Percentiles rank a stretch among this genome's conserved stretches.
These are phyloP conservation scores for Phyllosticta citrichinensis DNA, from an alignment of 2,329 filamentous ascomycete genomes.

Conservation along the genomic window DNA sequence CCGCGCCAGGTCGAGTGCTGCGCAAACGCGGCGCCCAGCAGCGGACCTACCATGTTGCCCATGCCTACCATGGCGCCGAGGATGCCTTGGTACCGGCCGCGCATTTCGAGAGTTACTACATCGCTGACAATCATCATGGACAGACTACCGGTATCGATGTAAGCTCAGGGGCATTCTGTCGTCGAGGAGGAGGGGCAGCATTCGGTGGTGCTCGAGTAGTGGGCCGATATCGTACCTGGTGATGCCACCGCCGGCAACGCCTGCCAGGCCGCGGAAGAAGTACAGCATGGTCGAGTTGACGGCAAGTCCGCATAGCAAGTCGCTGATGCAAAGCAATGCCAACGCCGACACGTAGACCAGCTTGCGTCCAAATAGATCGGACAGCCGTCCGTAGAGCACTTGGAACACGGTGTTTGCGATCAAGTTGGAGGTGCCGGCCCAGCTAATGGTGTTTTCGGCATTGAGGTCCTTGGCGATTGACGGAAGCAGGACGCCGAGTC, in stretches of 20 bases:
- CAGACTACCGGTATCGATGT: constrained; percentile 22
- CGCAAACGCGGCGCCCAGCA: constrained; percentile 24
- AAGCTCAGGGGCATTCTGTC: constrained; percentile 12
- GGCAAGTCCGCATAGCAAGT: constrained; percentile 50
- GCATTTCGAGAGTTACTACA: constrained; percentile 37
- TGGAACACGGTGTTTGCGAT: constrained; percentile 54
- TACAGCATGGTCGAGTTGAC: constrained; percentile 49
- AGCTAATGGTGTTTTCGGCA: constrained; percentile 42
- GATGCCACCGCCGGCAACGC: constrained; percentile 53
- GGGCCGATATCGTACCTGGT: constrained; percentile 17
- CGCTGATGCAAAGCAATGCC: constrained; percentile 43
- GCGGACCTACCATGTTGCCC: constrained; percentile 21
- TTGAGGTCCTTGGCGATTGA: constrained; percentile 28
- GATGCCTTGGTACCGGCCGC: constrained; percentile 32
- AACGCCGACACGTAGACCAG: constrained; percentile 46
- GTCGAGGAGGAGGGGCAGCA: constrained; percentile 26
- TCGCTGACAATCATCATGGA: constrained; percentile 42
- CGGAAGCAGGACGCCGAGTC: constrained; percentile 36
- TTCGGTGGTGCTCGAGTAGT: constrained; percentile 13
- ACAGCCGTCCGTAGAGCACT: constrained; percentile 53
- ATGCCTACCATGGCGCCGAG: constrained; percentile 19
- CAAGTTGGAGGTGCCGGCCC: constrained; percentile 44
- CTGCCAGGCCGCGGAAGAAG: constrained; percentile 49
- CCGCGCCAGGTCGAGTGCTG: constrained; percentile 34
- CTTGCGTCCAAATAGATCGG: constrained; percentile 53